Evolutionary conservation across 352 stramenopile species (phyloP), one percentile per base, ranked within the genome.

Genomic region (Phytopythium ostracodes): DNA sequence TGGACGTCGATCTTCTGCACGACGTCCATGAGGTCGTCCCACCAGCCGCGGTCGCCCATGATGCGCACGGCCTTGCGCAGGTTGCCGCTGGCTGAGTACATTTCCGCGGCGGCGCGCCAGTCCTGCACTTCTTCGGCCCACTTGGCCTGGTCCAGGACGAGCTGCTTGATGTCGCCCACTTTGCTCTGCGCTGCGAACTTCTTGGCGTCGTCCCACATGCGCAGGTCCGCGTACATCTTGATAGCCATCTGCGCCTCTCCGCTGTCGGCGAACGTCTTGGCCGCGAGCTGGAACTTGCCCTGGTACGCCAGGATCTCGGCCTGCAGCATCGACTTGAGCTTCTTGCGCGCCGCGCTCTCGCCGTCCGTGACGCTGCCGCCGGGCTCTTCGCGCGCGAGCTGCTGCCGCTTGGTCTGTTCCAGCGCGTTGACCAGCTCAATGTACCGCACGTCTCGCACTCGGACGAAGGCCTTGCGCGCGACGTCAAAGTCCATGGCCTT

Each of bases 161-260:
- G 77, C 50, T 98, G 82, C 55, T 94, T 79, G 49, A 95, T 87
- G 65, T 98, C 88, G 35, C 94, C 70, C 46, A 81, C 79, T 47
- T 87, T 89, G 44, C 72, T 84, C 62, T 88, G 83, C 14, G 74
- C 79, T 4, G 92, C 91, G 49, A 97, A 96, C 24, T 81, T 81
- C 73, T 98, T 98, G 35, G 95, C 96, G 59, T 98, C 87, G 35
- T 98, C 93, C 93, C 94, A 98, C 75, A 96, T 84, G 10, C 94
- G 75, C 22, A 98, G 62, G 59, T 98, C 91, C 0, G 88, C 80
- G 69, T 97, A 98, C 77, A 98, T 92, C 77, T 97, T 91, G 60
- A 98, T 97, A 1, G 96, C 92, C 17, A 78, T 81, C 38, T 91
- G 73, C n/a, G 88, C 65, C 47, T 96, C 83, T 38, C 80, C 86